These are phyloP conservation scores for Trifolium subterraneum DNA, from an alignment of 306 rosid genomes.

Conservation along the genomic window DNA sequence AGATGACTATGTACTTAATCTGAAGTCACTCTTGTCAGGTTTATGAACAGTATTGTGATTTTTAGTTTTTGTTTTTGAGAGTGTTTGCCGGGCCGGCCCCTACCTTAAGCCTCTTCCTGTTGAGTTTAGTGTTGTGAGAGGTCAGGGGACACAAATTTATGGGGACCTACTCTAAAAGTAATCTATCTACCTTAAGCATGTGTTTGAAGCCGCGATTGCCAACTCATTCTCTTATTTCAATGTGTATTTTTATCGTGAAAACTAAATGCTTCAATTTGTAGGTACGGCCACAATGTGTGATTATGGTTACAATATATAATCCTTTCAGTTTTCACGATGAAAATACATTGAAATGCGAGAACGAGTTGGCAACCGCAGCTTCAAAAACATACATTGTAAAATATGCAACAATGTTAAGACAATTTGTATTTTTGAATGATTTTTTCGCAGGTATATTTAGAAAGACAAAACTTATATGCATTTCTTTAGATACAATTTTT, in stretches of 20 bases:
- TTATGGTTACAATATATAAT: no score
- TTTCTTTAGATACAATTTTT: no score
- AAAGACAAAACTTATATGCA: no score
- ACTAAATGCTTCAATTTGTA: not conserved
- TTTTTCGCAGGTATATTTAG: no score
- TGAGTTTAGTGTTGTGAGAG: constrained; percentile 50
- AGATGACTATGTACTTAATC: constrained; percentile 32
- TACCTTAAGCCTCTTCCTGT: constrained; percentile 44
- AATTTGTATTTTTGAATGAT: no score
- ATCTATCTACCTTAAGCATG: not conserved
- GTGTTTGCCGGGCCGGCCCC: constrained; percentile 68
- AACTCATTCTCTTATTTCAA: no score
- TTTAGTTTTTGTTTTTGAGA: constrained; percentile 40
- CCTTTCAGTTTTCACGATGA: no score
- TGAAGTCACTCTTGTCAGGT: constrained; percentile 48
- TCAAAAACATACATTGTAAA: no score
- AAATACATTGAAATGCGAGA: no score
- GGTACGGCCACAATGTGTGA: no score
- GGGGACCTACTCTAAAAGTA: constrained; percentile 41
- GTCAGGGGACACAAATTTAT: constrained; percentile 37
- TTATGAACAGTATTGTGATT: constrained; percentile 4
- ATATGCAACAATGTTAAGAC: no score
- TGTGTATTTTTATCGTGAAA: not conserved
- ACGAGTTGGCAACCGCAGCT: no score
- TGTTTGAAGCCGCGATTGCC: not conserved